Conservation (phyloP, 768 basidiomycete species). For the Russula foetens region DNA sequence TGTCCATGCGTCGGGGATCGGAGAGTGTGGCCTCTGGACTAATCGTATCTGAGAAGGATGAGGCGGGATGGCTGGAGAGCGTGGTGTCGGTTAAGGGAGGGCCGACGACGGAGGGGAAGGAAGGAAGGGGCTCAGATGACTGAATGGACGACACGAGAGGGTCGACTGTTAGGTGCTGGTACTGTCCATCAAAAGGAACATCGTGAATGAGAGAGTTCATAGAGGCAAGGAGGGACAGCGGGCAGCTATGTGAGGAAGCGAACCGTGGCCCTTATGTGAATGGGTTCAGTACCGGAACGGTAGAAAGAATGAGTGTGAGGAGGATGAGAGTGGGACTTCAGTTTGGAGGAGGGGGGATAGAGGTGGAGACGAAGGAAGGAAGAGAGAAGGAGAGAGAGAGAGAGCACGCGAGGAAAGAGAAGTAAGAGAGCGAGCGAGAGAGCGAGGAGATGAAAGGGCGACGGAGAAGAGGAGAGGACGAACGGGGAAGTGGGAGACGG, state of each 20-base stretch:
- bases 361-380: background rate
- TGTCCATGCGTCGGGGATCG: conserved; percentile 24
- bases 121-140: conserved; percentile 9
- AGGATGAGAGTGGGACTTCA: conserved; percentile 6
- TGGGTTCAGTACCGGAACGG: conserved; percentile 7
- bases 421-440: background rate
- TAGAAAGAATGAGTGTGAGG: conserved; percentile 6
- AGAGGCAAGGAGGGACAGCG: background rate
- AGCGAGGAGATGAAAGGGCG: background rate
- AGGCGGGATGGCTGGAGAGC: conserved; percentile 20
- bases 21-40: conserved; percentile 21
- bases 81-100: conserved; percentile 21
- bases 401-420: background rate
- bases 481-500: background rate
- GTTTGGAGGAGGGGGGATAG: conserved; percentile 7
- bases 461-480: background rate
- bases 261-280: conserved; percentile 7
- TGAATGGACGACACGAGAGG: conserved; percentile 3
- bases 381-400: background rate
- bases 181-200: conserved; percentile 10
- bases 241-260: background rate
- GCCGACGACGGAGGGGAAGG: conserved; percentile 15
- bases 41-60: conserved; percentile 22
- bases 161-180: conserved; percentile 4
- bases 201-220: conserved; percentile 15